Base-by-base conservation (phyloP, 768 basidiomycete species). In the Dioszegia hungarica region DNA sequence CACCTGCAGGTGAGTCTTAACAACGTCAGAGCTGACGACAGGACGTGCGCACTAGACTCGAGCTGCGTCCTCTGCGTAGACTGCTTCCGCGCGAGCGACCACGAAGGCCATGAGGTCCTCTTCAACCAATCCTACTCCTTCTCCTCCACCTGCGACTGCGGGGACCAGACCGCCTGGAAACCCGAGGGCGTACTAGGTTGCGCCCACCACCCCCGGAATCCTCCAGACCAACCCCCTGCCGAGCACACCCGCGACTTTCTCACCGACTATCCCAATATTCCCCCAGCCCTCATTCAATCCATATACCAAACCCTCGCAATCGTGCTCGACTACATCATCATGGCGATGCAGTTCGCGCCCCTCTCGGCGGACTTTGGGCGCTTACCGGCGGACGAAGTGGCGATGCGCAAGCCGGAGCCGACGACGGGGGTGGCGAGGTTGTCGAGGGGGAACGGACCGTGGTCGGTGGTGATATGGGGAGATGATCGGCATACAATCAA, bases 401-500 rank as follows among this genome's bases (percentile, higher is more conserved):
- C 61, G 33, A 57, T 73, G 66, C 39, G 20, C 11, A 27, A 55
- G 1, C 17, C 31, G n/a, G 59, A 60, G 22, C 19, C 8, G 12
- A 20, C 22, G 12, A 67, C 61, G 4, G 62, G 38, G 15, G 63
- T 64, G 31, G 34, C 54, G 5, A 62, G 34, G 14, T 54, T 59
- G 10, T 27, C 27, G n/a, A 46, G 65, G 44, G 54, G 58, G 24
- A 55, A 43, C 24, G 66, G 64, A 22, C 64, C 67, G 5, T 73
- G 69, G 66, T 54, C 61, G 10, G 65, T 97, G 56, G 80, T 94
- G 25, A 77, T 98, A 4, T 97, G 92, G 92, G 92, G 93, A 78
- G 93, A 95, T 75, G 95, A 99, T 75, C 94, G 93, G 66, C 95
- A 97, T 75, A 91, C 90, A 0, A 88, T 86, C 66, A 85, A 87